These are phyloP conservation scores for Adansonia gregorii DNA, from an alignment of 441 rosid species.

Conservation along the genomic window DNA sequence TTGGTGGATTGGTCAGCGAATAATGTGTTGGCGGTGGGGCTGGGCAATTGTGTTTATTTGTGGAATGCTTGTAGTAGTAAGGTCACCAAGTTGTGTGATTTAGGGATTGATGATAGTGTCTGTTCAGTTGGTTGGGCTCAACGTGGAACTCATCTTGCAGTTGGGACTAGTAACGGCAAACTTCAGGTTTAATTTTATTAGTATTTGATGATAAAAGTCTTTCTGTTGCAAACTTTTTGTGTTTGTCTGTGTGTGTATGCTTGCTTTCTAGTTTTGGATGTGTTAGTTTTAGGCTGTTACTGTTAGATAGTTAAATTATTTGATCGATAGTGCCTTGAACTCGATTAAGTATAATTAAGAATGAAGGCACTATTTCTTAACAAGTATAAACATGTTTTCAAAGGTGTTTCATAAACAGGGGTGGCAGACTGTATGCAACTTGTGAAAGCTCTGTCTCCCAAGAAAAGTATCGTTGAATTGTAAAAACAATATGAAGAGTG, in stretches of 20 bases:
- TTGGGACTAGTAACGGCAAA: conserved; percentile 88
- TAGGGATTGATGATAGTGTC: conserved; percentile 82
- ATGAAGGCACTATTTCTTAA: not conserved
- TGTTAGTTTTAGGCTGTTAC: conserved; percentile 6
- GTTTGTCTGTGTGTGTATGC: not conserved
- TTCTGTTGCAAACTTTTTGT: not conserved
- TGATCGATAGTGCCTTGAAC: not conserved
- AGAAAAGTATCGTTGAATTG: not conserved
- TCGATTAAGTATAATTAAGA: not conserved
- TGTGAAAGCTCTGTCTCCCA: conserved; percentile 18
- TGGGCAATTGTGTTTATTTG: conserved; percentile 89
- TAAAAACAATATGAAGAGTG: not conserved
- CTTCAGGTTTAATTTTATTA: conserved; percentile 64
- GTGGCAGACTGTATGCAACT: not conserved
- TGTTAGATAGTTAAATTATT: not conserved
- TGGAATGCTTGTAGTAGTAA: conserved; percentile 99
- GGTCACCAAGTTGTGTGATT: conserved; percentile 93
- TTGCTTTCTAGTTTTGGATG: not conserved
- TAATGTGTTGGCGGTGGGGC: conserved; percentile 90
- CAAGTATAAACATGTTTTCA: not conserved
- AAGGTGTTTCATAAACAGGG: conserved; percentile 16
- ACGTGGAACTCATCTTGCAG: conserved; percentile 80
- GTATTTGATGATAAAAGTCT: not conserved
- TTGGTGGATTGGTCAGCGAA: conserved; percentile 94
- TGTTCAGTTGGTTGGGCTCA: conserved; percentile 97